Evolutionary conservation across 2,329 filamentous ascomycete genomes (phyloP).

Genomic region (Diaporthe sp.): DNA sequence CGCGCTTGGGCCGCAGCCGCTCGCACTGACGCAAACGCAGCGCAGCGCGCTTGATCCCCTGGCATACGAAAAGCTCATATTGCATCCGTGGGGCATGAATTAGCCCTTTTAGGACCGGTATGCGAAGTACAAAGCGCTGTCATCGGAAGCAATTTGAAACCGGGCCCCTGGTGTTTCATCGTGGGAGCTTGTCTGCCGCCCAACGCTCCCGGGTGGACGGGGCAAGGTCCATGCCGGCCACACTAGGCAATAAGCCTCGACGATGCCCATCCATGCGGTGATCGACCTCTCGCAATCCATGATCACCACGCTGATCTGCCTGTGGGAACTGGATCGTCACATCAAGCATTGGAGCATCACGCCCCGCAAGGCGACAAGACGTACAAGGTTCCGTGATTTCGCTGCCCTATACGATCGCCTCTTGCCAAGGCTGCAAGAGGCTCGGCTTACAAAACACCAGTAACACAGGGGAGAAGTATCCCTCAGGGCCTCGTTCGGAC

Average conservation of each 20-base stretch:
- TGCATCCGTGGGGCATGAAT: neutral
- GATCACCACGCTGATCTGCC: neutral
- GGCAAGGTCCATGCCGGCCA: slow-evolving; percentile 6
- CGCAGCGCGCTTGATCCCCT: neutral
- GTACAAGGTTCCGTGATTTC: neutral
- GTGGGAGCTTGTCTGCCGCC: slow-evolving; percentile 11
- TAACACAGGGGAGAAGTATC: slow-evolving; percentile 18
- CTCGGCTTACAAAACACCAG: slow-evolving; percentile 24
- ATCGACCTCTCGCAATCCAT: slow-evolving; percentile 23
- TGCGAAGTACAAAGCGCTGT: neutral
- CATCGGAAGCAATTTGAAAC: slow-evolving; percentile 25
- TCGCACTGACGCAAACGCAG: slow-evolving; percentile 20
- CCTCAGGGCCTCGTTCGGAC: neutral
- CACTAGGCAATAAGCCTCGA: neutral
- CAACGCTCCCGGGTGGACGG: slow-evolving; percentile 5
- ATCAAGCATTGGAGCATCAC: slow-evolving; percentile 5
- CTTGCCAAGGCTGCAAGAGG: slow-evolving; percentile 16
- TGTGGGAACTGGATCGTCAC: slow-evolving; percentile 12
- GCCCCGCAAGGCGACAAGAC: slow-evolving; percentile 16
- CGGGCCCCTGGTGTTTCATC: slow-evolving; percentile 18
- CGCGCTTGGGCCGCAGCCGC: neutral
- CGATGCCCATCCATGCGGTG: neutral
- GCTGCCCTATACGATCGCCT: neutral
- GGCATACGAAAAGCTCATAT: neutral
- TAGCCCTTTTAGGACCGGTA: slow-evolving; percentile 2